These are phyloP conservation scores for Phaeoacremonium minimum DNA, from an alignment of 2,329 filamentous ascomycete species.

Conservation along the genomic window DNA sequence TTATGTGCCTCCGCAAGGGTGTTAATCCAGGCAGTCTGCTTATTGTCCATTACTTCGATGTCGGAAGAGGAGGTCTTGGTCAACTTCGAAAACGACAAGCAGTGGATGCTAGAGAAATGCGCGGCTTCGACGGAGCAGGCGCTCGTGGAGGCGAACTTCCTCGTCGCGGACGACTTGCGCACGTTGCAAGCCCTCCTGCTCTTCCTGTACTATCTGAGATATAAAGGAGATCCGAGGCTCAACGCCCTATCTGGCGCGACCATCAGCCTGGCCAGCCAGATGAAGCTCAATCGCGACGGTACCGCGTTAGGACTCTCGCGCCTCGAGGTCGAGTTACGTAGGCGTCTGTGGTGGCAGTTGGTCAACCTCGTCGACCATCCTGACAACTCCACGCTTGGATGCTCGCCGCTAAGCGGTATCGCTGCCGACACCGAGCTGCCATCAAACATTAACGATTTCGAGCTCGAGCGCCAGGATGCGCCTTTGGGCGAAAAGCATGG, in stretches of 20 bases:
- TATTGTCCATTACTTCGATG: background rate
- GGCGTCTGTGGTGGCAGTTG: background rate
- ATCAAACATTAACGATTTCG: background rate
- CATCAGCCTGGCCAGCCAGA: background rate
- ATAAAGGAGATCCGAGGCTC: background rate
- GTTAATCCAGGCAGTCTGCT: background rate
- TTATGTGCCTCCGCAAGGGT: background rate
- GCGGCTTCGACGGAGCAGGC: background rate
- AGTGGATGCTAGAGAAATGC: background rate
- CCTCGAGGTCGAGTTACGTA: background rate
- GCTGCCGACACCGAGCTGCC: background rate
- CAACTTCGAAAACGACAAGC: background rate
- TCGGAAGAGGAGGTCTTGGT: background rate
- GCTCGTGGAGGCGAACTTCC: background rate
- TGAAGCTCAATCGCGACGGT: background rate
- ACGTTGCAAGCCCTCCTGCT: background rate
- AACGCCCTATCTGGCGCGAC: background rate
- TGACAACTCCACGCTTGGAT: background rate
- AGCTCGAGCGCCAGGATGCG: background rate
- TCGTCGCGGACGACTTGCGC: background rate
- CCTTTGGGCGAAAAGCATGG: background rate
- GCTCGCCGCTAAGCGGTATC: background rate
- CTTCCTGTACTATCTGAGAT: slow-evolving; percentile 2
- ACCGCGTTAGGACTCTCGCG: background rate
- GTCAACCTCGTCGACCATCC: background rate